phyloP scores from a whole-genome alignment of 306 rosid species.

The Vicia faba region DNA sequence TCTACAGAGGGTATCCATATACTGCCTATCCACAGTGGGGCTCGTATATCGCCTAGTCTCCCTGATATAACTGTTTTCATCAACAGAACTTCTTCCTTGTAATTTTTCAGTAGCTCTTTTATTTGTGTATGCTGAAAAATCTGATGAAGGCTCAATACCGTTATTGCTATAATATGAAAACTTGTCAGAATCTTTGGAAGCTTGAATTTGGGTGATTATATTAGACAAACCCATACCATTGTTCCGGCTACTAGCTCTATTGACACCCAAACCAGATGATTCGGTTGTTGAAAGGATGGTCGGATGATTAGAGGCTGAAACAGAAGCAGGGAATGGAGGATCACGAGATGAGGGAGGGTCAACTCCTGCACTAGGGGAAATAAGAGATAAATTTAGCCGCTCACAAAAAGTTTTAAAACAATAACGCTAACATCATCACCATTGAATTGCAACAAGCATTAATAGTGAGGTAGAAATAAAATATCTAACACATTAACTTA shows the following conservation, averaged over 20 bases:
- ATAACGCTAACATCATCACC: conserved; percentile 24
- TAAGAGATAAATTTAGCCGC: conserved; percentile 77
- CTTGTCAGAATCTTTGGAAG: conserved; percentile 83
- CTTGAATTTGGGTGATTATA: conserved; percentile 93
- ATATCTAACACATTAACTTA: conserved; percentile 39
- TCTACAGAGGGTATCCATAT: conserved; percentile 60
- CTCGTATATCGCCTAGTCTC: conserved; percentile 69
- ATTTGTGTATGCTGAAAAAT: conserved; percentile 61
- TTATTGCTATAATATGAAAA: conserved; percentile 54
- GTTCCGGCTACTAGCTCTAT: conserved; percentile 72
- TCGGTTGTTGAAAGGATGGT: conserved; percentile 60
- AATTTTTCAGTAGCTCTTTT: conserved; percentile 65
- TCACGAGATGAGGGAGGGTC: conserved; percentile 99
- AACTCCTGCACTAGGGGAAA: conserved; percentile 99
- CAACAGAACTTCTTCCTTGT: conserved; percentile 66
- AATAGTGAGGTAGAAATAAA: conserved; percentile 32
- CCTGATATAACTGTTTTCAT: conserved; percentile 62
- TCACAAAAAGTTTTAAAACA: conserved; percentile 47
- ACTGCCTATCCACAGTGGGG: conserved; percentile 65
- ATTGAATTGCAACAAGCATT: conserved; percentile 25
- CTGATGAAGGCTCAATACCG: conserved; percentile 54
- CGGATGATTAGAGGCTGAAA: conserved; percentile 73
- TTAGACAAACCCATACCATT: conserved; percentile 90
- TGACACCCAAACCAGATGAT: conserved; percentile 59
- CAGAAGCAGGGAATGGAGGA: conserved; percentile 96